Evolutionary conservation across 805 yeast genomes (phyloP), one percentile per base, ranked within the genome.

Genomic region (Myxozyma vanderwaltii): DNA sequence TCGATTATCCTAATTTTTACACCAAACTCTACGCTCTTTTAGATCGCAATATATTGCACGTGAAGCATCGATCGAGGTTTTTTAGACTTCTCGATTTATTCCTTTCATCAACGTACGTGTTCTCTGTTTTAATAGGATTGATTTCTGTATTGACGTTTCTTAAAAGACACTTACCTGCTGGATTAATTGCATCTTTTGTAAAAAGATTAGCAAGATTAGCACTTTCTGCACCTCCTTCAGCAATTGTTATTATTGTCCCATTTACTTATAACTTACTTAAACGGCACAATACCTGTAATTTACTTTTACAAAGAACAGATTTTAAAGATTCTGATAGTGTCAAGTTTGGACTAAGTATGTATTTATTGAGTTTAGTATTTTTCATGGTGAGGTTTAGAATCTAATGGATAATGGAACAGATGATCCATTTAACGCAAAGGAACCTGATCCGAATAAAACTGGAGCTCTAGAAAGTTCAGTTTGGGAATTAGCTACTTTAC

Each of bases 231-330:
- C 89, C 96, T 27, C 96, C 97, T 1, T 81, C 96, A 1, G 97
- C 97, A 2, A 84, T 89, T 40, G 95, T 92, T 17, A 83, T 89
- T 1, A 80, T 89, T 13, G 81, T 92, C 21, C 98, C 99, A n/a
- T 90, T 94, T 71, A 80, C 91, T 12, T 92, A 92, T 76, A 92
- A 92, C 72, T 79, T 91, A 63, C 74, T 94, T 68, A 92, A 89
- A 71, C 84, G 89, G 68, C 99, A 94, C 74, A 97, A 97, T 45
- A 84, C 91, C 4, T 91, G 97, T 78, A 92, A 91, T 96, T 77
- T 86, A 24, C 77, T 92, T 81, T 79, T 92, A 43, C 98, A 94
- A 69, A 69, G 76, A 64, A 58, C 70, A 56, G 60, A 59, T 26
- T 57, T 49, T 4, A 68, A 68, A 5, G 31, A 33, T 23, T 58